Base-by-base conservation (phyloP, 1,139 yeast genomes). In the Geotrichum europaeum region DNA sequence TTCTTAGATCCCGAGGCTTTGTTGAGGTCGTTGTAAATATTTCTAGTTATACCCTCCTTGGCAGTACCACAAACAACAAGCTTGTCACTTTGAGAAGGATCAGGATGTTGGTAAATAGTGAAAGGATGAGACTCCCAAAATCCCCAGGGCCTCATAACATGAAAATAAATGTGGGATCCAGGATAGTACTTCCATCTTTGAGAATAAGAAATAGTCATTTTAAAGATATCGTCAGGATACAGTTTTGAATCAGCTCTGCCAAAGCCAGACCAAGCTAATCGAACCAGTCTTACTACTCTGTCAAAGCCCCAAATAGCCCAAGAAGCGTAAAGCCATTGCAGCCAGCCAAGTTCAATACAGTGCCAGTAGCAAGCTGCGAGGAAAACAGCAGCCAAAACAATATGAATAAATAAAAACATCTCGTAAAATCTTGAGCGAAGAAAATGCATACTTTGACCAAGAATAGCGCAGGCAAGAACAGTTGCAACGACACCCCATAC, bases 81-180 rank as follows among this genome's bases (percentile, higher is more conserved):
- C 71, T 64, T 50, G 28, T 65, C 66, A n/a, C 64, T 63, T 47
- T 64, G 58, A 7, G 59, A 63, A 13, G 63, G 62, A 51, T 62
- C 59, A 45, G 66, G 62, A 9, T 65, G 56, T 30, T 66, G 68
- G 36, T 81, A 75, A 32, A 83, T 72, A 0, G 90, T 83, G 68
- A 85, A 85, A 0, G 90, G 90, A 71, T 85, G 90, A 0, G 86
- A 82, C 69, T 85, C 88, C 64, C 78, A 68, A 57, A 65, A 68
- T 7, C 60, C 51, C 40, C 64, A 59, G 34, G 67, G 65, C 20
- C 63, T 60, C 49, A 83, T 67, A 65, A 85, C 81, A 69, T 84
- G 82, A 57, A 85, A 72, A 66, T 77, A 85, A 1, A 81, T 81
- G 67, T 70, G 76, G 22, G 74, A 72, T 0, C 80, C 80, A 12